Base-by-base conservation (phyloP, 768 basidiomycete genomes). In the Boletus vermiculosoides region DNA sequence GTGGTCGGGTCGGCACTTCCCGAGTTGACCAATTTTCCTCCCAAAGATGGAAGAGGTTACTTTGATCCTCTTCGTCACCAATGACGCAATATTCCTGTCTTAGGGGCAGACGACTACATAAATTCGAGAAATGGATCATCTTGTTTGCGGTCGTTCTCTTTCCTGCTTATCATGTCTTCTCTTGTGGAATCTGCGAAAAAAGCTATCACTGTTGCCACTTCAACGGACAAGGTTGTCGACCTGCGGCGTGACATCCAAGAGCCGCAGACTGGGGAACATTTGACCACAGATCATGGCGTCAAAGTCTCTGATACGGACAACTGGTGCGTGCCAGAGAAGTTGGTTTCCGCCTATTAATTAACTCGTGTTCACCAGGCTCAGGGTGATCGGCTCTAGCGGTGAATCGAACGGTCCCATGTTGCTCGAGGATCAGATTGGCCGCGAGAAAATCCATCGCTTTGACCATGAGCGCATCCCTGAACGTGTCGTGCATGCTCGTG, bases 401-500 rank as follows among this genome's bases (percentile, higher is more conserved):
- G 61, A 71, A 25, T 71, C 74, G 39, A 76, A 77, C 3, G 94
- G 92, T 0, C 88, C 92, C 1, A 81, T 83, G 25, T 76, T 92
- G 9, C 78, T 95, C n/a, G 90, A 91, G 65, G 88, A 90, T 66
- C 85, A 88, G 56, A 80, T 88, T 60, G 80, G 80, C 5, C 82
- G 87, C 61, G 86, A 88, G 75, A 90, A 91, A 71, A 83, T 92
- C 31, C 82, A 82, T 52, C 81, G 85, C 15, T 94, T 92, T 64
- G 91, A 93, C 67, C 91, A 92, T 65, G 92, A 94, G 69, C 87
- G 91, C 40, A 94, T 94, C 52, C 92, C 93, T 0, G 92, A 92
- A 76, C 88, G 90, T 45, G 85, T 87, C 11, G 86, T 87, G 9
- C 80, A 80, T 66, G 85, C 88, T 45, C 83, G 88, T 15, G 88